phyloP scores from a whole-genome alignment of 208 protist species.

The Phytomonas francai region DNA sequence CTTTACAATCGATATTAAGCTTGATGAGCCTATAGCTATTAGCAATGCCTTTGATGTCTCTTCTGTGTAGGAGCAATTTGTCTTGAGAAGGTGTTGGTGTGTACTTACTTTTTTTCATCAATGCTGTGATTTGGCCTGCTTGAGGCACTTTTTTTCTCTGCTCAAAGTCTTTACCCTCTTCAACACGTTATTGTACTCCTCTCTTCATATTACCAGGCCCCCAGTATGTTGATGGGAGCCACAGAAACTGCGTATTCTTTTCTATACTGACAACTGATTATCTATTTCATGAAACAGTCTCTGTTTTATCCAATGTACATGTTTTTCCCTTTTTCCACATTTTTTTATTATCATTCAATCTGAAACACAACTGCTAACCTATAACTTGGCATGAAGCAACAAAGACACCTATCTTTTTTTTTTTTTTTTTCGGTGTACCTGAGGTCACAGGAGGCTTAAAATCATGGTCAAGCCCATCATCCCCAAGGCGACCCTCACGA shows the following conservation, averaged over 20 bases:
- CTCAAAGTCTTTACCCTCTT: background rate
- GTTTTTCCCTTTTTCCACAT: background rate
- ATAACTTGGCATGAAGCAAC: conserved; percentile 4
- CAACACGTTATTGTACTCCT: background rate
- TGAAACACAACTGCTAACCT: conserved; percentile 2
- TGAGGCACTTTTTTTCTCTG: background rate
- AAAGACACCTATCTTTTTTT: conserved; percentile 6
- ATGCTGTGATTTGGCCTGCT: background rate
- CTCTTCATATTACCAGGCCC: background rate
- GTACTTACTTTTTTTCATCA: background rate
- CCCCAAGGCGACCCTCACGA: conserved; percentile 94
- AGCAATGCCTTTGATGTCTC: background rate
- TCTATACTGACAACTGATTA: background rate
- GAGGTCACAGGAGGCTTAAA: conserved; percentile 4
- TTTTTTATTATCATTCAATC: conserved; percentile 9
- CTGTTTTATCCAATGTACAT: background rate
- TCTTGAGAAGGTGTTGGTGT: background rate
- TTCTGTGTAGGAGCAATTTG: background rate
- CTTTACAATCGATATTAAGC: background rate
- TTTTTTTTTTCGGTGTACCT: conserved; percentile 1
- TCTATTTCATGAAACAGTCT: background rate
- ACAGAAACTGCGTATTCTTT: background rate
- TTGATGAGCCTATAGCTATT: background rate
- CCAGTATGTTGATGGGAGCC: background rate
- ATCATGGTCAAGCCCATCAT: conserved; percentile 92